phyloP scores from a whole-genome alignment of 768 basidiomycete genomes.

The Tubosaeta sp. region DNA sequence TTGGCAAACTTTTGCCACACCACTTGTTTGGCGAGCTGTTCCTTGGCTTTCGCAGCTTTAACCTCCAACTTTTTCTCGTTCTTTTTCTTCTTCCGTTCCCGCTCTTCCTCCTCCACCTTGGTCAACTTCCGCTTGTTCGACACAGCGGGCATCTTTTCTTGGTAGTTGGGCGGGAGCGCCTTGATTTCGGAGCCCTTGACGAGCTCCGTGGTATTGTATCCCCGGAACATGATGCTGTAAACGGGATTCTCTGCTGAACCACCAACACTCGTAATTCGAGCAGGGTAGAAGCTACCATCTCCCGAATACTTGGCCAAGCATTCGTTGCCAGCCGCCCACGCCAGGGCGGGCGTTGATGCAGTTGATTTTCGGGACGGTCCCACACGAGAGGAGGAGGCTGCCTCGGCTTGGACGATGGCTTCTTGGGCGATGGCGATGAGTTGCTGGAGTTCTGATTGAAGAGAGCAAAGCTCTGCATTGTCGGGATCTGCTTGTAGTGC shows the following conservation, averaged over 20 bases:
- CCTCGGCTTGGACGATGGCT: conserved; percentile 64
- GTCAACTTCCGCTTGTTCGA: conserved; percentile 73
- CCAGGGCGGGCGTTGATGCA: conserved; percentile 44
- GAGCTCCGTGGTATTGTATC: conserved; percentile 87
- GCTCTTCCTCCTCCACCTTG: conserved; percentile 81
- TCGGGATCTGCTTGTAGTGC: conserved; percentile 72
- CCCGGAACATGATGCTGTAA: conserved; percentile 88
- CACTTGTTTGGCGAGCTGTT: conserved; percentile 77
- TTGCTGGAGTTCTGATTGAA: conserved; percentile 75
- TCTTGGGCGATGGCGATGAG: conserved; percentile 78
- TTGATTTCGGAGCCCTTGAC: conserved; percentile 72
- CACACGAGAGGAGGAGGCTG: conserved; percentile 55
- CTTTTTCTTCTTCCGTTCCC: conserved; percentile 89
- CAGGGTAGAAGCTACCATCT: conserved; percentile 85
- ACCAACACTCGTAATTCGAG: conserved; percentile 79
- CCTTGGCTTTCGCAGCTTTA: conserved; percentile 81
- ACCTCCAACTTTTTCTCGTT: conserved; percentile 90
- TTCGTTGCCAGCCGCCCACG: conserved; percentile 81
- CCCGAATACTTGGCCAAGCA: conserved; percentile 82
- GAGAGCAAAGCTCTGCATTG: conserved; percentile 67
- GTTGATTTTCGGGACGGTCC: conserved; percentile 54
- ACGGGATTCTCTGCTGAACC: conserved; percentile 78
- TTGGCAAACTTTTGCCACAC: conserved; percentile 96
- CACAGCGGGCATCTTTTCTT: conserved; percentile 34
- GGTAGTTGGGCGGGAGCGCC: conserved; percentile 56